Conservation (phyloP, 352 stramenopile genomes). For the Pythium vanterpoolii region DNA sequence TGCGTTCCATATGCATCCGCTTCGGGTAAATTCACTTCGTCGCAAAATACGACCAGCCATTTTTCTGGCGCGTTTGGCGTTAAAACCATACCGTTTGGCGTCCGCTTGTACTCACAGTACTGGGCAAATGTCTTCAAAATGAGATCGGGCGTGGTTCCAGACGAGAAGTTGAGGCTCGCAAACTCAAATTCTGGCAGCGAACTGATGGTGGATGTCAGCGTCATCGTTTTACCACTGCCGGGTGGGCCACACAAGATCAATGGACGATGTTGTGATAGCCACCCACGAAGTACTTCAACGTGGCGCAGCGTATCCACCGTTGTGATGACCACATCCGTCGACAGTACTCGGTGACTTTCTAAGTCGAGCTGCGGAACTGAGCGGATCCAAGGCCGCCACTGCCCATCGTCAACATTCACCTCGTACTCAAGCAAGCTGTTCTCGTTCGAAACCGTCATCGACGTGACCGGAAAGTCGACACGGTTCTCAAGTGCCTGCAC, state of each 20-base stretch:
- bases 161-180: conserved; percentile 99
- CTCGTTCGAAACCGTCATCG: conserved; percentile 39
- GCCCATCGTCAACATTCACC: conserved; percentile 95
- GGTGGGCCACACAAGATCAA: conserved; percentile 98
- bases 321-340: conserved; percentile 98
- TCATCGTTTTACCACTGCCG: conserved; percentile 99
- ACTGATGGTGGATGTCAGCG: conserved; percentile 96
- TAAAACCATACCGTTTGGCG: conserved; percentile 95
- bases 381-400: conserved; percentile 95
- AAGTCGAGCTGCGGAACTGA: conserved; percentile 98
- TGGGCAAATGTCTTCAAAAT: conserved; percentile 99
- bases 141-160: conserved; percentile 96
- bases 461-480: conserved; percentile 82
- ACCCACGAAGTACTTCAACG: conserved; percentile 96
- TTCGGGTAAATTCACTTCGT: conserved; percentile 99
- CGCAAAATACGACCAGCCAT: conserved; percentile 99
- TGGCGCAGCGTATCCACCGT: conserved; percentile 99
- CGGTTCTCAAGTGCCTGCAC: conserved; percentile 87
- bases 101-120: conserved; percentile 99
- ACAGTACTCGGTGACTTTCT: conserved; percentile 95
- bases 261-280: conserved; percentile 95
- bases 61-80: conserved; percentile 92
- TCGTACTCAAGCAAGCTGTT: conserved; percentile 95
- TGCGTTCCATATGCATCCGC: conserved; percentile 99
- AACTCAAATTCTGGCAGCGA: conserved; percentile 98